Base-by-base conservation (phyloP, 2,329 filamentous ascomycete species). In the Aspergillus caelatus region DNA sequence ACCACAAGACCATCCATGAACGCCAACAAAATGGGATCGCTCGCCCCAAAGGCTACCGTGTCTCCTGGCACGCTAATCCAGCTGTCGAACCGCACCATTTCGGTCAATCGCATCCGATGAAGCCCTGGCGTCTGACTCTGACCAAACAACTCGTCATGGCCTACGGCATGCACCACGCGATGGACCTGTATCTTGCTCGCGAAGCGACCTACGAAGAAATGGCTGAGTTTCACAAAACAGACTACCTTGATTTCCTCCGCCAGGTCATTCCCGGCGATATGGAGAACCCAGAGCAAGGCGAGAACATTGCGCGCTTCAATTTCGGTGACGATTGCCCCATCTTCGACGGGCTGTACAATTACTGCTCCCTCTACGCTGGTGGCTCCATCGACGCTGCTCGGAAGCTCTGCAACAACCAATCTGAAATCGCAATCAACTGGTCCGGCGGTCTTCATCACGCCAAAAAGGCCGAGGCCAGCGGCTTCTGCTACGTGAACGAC, bases 401-500 rank as follows among this genome's bases (percentile, higher is more conserved):
- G 65, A 96, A 96, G 75, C 88, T 99, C 43, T 91, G 90, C 75
- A 91, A 92, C 72, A 85, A 89, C 55, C 91, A 97, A 79, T 93
- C 93, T 34, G 92, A 98, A 74, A 97, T 99, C 74, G 95, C 95
- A 61, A 93, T 99, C 74, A 96, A 96, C 72, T 99, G 95, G 95
- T 95, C 93, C 21, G 95, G 95, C 41, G 95, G 95, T 12, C 86
- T 99, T 34, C 95, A 99, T 78, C 95, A 99, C 74, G 95, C 95
- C 53, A 97, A 98, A 79, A 95, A 94, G 75, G 88, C 90, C 59
- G 93, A 97, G 79, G 94, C 95, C 0, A 94, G 91, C 16, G 95
- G 95, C 0, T 99, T 99, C 79, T 99, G 95, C 82, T 99, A 99
- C 81, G 93, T 98, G 81, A 99, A 99, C 78, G 95, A 99, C 78